phyloP scores from a whole-genome alignment of 208 protist species.

The Trypanosomatidae sp. region DNA sequence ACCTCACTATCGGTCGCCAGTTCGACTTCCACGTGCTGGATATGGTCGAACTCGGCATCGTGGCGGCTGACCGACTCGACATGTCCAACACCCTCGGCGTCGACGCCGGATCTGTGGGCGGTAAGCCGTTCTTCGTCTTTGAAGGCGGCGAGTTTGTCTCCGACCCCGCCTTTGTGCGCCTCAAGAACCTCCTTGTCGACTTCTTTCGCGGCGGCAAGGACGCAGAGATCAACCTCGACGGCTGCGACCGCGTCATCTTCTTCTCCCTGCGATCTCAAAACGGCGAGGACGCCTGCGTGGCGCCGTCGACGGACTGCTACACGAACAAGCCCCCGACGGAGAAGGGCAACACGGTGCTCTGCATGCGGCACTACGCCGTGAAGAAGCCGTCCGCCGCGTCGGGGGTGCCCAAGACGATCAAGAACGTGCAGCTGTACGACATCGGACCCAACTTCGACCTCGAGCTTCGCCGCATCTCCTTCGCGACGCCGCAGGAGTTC shows the following conservation, averaged over 20 bases:
- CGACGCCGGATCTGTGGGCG: constrained; percentile 67
- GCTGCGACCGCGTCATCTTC: constrained; percentile 77
- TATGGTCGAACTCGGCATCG: constrained; percentile 88
- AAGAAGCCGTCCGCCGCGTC: constrained; percentile 57
- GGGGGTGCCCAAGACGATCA: constrained; percentile 42
- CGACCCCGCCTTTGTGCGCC: constrained; percentile 66
- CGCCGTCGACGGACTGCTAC: constrained; percentile 74
- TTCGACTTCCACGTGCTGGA: constrained; percentile 92
- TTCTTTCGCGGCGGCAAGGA: constrained; percentile 82
- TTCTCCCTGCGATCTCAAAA: constrained; percentile 79
- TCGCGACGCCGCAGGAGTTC: constrained; percentile 80
- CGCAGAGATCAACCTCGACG: constrained; percentile 65
- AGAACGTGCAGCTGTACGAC: constrained; percentile 69
- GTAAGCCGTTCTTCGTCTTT: constrained; percentile 89
- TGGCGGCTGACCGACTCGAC: constrained; percentile 77
- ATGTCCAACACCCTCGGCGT: constrained; percentile 45
- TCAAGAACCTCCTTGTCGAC: constrained; percentile 87
- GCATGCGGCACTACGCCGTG: constrained; percentile 86
- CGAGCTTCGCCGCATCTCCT: constrained; percentile 65
- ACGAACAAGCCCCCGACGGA: constrained; percentile 49
- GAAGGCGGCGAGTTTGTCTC: constrained; percentile 76
- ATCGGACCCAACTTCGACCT: constrained; percentile 90
- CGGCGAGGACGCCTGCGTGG: constrained; percentile 69
- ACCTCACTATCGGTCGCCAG: constrained; percentile 80
- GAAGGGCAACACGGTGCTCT: constrained; percentile 62